These are phyloP conservation scores for Yamadazyma triangularis DNA, from an alignment of 1,139 yeast species.

Conservation along the genomic window DNA sequence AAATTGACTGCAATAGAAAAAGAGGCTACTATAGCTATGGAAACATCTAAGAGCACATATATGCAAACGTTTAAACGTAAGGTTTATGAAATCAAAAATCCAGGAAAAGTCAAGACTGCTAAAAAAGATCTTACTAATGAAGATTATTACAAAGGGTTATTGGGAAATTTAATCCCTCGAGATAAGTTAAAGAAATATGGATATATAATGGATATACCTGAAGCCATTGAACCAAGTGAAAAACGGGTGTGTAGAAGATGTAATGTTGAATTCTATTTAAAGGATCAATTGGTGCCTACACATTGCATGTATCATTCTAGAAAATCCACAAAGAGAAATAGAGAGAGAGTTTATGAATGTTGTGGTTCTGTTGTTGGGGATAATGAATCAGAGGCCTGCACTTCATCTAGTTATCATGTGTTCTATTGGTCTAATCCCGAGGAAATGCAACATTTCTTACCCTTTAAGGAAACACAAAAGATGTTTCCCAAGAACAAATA, in stretches of 20 bases:
- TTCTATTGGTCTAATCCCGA: constrained; percentile 53
- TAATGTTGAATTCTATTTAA: constrained; percentile 37
- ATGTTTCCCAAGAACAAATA: constrained; percentile 15
- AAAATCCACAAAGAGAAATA: constrained; percentile 30
- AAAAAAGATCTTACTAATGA: constrained; percentile 16
- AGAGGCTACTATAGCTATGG: constrained; percentile 47
- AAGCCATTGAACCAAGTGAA: constrained; percentile 17
- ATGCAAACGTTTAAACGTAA: constrained; percentile 32
- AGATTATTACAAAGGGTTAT: constrained; percentile 26
- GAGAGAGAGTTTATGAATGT: constrained; percentile 53
- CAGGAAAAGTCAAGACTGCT: constrained; percentile 21
- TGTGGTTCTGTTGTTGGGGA: constrained; percentile 57
- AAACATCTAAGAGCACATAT: constrained; percentile 33
- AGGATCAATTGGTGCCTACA: constrained; percentile 24
- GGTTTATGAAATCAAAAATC: constrained; percentile 30
- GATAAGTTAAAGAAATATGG: constrained; percentile 39
- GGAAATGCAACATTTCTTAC: constrained; percentile 53
- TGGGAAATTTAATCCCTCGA: constrained; percentile 33
- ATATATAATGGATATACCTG: constrained; percentile 42
- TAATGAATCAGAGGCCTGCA: constrained; percentile 49
- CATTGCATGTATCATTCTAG: constrained; percentile 42
- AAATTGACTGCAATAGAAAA: constrained; percentile 38
- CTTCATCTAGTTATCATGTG: constrained; percentile 58
- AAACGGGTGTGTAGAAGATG: constrained; percentile 51
- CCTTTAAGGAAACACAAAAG: constrained; percentile 42